Evolutionary conservation across 805 yeast genomes (phyloP).

Genomic region (Saccharomycopsis sp.): DNA sequence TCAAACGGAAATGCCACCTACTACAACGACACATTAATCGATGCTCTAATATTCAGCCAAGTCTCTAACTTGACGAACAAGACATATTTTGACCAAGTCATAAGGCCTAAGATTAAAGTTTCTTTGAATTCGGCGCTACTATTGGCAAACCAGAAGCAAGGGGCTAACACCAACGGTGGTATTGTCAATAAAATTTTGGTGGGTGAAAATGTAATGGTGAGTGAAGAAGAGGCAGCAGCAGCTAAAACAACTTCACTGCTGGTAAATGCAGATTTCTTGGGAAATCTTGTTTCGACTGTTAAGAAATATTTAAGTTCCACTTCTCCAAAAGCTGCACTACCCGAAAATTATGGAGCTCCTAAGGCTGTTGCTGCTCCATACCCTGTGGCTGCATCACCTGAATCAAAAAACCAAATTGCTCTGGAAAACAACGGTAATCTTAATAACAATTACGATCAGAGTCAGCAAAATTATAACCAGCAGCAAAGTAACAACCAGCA

Average conservation of each 20-base stretch:
- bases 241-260: neutral
- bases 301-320: slow-evolving; percentile 2
- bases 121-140: slow-evolving; percentile 4
- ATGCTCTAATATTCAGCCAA: slow-evolving; percentile 7
- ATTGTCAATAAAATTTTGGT: no score
- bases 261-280: neutral
- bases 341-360: neutral
- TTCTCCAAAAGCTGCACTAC: neutral
- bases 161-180: no score
- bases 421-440: neutral
- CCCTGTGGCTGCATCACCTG: slow-evolving; percentile 1
- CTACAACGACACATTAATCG: neutral
- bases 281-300: slow-evolving; percentile 3
- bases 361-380: slow-evolving; percentile 1
- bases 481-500: neutral
- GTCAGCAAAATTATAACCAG: neutral
- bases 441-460: neutral
- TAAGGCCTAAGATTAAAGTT: slow-evolving; percentile 11
- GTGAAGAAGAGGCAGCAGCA: neutral
- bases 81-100: slow-evolving; percentile 10
- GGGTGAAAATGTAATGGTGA: neutral
- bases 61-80: slow-evolving; percentile 15
- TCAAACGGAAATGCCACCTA: slow-evolving; percentile 1
- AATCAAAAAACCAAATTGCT: no score
- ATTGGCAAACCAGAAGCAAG: neutral